These are phyloP conservation scores for Colletotrichum destructivum DNA, from an alignment of 2,329 filamentous ascomycete genomes.

Conservation along the genomic window DNA sequence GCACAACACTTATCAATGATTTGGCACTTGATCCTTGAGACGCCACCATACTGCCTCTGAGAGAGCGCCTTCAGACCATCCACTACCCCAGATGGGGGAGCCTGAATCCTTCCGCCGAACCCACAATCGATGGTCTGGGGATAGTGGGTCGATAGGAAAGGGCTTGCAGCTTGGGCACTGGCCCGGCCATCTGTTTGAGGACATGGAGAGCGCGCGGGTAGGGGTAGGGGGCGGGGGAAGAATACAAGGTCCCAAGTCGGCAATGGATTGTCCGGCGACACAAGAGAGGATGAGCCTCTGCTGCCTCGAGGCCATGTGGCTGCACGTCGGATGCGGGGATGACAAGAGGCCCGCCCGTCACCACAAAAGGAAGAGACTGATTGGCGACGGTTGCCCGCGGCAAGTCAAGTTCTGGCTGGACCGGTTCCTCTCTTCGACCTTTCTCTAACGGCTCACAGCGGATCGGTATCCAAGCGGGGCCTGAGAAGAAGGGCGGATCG, in stretches of 20 bases:
- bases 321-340: conserved; percentile 22
- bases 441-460: not conserved
- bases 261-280: conserved; percentile 1
- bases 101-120: not conserved
- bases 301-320: not conserved
- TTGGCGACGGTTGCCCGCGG: conserved; percentile 17
- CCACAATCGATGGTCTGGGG: conserved; percentile 23
- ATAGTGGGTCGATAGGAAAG: conserved; percentile 17
- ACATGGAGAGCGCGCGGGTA: not conserved
- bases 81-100: conserved; percentile 26
- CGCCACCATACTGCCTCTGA: not conserved
- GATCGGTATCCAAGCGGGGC: not conserved
- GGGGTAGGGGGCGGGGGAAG: not conserved
- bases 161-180: conserved; percentile 6
- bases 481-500: not conserved
- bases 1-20: not conserved
- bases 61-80: not conserved
- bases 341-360: conserved; percentile 13
- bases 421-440: conserved; percentile 10
- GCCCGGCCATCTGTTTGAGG: conserved; percentile 1
- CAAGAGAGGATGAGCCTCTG: not conserved
- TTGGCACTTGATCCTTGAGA: not conserved
- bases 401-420: not conserved
- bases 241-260: not conserved
- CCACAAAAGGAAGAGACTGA: conserved; percentile 7